Evolutionary conservation across 768 basidiomycete genomes (phyloP).

Genomic region (Mycena crocata): DNA sequence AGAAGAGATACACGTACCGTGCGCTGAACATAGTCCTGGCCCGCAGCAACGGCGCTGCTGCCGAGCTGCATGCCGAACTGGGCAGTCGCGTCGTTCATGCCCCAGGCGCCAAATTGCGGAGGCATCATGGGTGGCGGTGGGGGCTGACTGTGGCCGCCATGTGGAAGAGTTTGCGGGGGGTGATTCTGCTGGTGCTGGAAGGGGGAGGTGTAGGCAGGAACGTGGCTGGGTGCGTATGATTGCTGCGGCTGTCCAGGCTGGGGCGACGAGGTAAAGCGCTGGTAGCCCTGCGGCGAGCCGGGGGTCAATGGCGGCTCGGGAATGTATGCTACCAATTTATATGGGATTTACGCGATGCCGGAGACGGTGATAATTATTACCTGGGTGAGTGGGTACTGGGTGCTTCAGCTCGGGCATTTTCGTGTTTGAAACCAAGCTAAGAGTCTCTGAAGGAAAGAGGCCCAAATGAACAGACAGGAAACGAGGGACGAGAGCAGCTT

Average conservation of each 20-base stretch:
- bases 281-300: slow-evolving; percentile 78
- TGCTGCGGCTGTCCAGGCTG: slow-evolving; percentile 42
- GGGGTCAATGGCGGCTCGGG: slow-evolving; percentile 86
- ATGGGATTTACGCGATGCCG: no score
- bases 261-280: slow-evolving; percentile 74
- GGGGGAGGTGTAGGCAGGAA: slow-evolving; percentile 60
- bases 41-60: slow-evolving; percentile 89
- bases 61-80: slow-evolving; percentile 98
- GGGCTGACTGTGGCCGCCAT: slow-evolving; percentile 50
- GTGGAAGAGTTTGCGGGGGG: slow-evolving; percentile 45
- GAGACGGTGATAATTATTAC: no score
- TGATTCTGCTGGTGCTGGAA: slow-evolving; percentile 60
- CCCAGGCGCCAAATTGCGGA: slow-evolving; percentile 78
- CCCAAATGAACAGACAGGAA: no score
- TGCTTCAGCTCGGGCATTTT: no score
- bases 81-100: slow-evolving; percentile 92
- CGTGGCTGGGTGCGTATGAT: slow-evolving; percentile 43
- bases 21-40: slow-evolving; percentile 95
- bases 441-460: no score
- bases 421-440: no score
- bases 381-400: no score
- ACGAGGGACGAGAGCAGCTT: no score
- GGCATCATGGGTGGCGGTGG: slow-evolving; percentile 47
- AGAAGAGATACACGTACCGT: slow-evolving; percentile 69
- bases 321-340: no score